Evolutionary conservation across 208 protist species (phyloP).

Genomic region (Leishmania tropica): DNA sequence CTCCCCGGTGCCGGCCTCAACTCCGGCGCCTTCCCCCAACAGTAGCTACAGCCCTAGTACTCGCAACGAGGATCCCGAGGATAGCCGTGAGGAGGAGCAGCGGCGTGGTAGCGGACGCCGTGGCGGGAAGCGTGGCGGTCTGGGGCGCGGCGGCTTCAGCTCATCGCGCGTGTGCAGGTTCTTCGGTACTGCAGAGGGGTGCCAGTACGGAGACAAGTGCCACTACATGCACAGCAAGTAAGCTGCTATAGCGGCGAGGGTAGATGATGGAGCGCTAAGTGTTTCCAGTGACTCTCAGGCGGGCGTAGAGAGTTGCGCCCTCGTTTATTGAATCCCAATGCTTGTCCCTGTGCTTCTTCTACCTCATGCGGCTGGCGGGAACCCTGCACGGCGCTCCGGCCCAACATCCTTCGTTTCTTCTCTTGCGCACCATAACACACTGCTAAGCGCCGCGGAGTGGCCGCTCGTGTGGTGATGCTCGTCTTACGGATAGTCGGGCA

Average conservation of each 20-base stretch:
- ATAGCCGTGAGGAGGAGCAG: slow-evolving; percentile 33
- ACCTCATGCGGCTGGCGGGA: neutral
- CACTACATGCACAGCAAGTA: slow-evolving; percentile 42
- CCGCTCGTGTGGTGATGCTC: neutral
- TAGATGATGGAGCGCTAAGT: neutral
- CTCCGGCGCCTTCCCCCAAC: slow-evolving; percentile 8
- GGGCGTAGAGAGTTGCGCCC: neutral
- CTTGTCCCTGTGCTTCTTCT: neutral
- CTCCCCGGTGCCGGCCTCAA: neutral
- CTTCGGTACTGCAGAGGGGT: slow-evolving; percentile 42
- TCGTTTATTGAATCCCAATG: neutral
- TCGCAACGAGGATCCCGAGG: slow-evolving; percentile 28
- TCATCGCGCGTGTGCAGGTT: slow-evolving; percentile 34
- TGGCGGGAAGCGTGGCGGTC: slow-evolving; percentile 23
- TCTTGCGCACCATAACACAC: neutral
- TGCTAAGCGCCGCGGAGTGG: neutral
- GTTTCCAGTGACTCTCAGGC: neutral
- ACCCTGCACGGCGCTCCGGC: neutral
- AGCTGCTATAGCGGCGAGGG: neutral
- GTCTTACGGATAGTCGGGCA: neutral
- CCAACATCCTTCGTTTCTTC: neutral
- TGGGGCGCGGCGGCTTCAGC: slow-evolving; percentile 17
- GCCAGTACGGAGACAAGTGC: slow-evolving; percentile 49
- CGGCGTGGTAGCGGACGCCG: slow-evolving; percentile 33
- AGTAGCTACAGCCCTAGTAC: slow-evolving; percentile 18